Base-by-base conservation (phyloP, 108 stramenopile species). In the Conticribra guillardii region DNA sequence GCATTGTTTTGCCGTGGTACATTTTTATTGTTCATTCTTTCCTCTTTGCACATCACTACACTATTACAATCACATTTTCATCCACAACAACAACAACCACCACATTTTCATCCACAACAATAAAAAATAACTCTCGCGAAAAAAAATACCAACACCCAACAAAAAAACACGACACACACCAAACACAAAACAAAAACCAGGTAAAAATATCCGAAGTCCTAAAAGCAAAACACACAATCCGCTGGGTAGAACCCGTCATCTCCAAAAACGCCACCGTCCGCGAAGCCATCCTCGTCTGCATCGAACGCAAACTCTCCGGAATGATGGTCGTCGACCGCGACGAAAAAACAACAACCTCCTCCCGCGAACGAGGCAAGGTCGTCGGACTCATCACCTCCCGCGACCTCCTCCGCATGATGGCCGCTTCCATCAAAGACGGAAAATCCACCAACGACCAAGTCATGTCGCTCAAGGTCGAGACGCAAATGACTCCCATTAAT, bases 211-310 rank as follows among this genome's bases (percentile, higher is more conserved):
- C 79, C 19, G 92, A 93, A 57, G 87, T 95, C 1, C 66, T 95
- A 1, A 77, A 89, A 65, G 70, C 86, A 24, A 95, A 95, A 59
- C 91, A 95, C 74, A 71, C 83, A 8, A 52, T 85, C 49, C 86
- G 91, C 9, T 95, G 94, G 94, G 85, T 92, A 4, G 83, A 92
- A 57, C 88, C 88, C 9, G 83, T 89, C 4, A 89, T 95, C 51
- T 56, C 37, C 48, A 65, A 79, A 53, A 54, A 82, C 44, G 70
- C 89, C 16, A 89, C 87, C 15, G 49, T 95, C 9, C 53, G 68
- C n/a, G 82, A 90, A 31, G 91, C 91, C 11, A 87, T 91, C 45
- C 58, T 63, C 26, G 71, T 82, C 0, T 80, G 74, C 48, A 92
- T 95, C 64, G 89, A 92, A 53, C 84, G 86, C 27, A 91, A 90